Conservation (phyloP, 169 alveolate genomes). For the Eimeria acervulina region DNA sequence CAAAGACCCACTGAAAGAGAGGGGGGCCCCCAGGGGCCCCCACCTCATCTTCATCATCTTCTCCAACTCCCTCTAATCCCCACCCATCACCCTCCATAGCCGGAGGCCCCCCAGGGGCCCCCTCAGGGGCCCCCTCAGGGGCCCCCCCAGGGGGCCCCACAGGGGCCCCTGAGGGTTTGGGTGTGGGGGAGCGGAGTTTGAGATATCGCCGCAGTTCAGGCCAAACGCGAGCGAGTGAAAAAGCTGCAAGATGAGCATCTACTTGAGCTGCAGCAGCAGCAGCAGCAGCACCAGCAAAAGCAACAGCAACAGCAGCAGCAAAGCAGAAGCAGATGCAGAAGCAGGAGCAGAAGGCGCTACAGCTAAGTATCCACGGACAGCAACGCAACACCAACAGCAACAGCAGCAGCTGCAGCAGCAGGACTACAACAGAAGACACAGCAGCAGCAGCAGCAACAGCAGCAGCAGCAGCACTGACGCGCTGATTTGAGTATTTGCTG, state of each 20-base stretch:
- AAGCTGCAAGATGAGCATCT: slow-evolving; percentile 7
- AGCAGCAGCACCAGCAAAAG: slow-evolving; percentile 45
- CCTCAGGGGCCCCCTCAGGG: slow-evolving; percentile 40
- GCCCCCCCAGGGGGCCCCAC: slow-evolving; percentile 10
- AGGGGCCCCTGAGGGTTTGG: not conserved
- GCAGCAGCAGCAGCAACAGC: slow-evolving; percentile 10
- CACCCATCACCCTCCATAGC: too few relatives aligned
- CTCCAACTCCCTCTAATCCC: not conserved
- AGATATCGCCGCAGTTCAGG: slow-evolving; percentile 5
- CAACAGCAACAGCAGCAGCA: not conserved
- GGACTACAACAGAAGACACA: not conserved
- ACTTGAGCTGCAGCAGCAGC: slow-evolving; percentile 45
- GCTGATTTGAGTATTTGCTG: not conserved
- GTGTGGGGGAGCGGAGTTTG: not conserved
- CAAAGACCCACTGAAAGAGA: slow-evolving; percentile 33
- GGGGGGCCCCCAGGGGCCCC: slow-evolving; percentile 62
- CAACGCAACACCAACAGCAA: too few relatives aligned
- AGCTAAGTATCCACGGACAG: not conserved
- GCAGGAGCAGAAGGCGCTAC: not conserved
- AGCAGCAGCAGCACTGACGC: slow-evolving; percentile 53
- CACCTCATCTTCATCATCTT: not conserved
- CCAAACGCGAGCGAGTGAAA: slow-evolving; percentile 22
- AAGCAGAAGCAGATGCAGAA: slow-evolving; percentile 12
- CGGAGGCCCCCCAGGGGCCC: too few relatives aligned
- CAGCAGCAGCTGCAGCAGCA: not conserved